These are phyloP conservation scores for Malus fusca DNA, from an alignment of 306 rosid genomes.

Conservation along the genomic window DNA sequence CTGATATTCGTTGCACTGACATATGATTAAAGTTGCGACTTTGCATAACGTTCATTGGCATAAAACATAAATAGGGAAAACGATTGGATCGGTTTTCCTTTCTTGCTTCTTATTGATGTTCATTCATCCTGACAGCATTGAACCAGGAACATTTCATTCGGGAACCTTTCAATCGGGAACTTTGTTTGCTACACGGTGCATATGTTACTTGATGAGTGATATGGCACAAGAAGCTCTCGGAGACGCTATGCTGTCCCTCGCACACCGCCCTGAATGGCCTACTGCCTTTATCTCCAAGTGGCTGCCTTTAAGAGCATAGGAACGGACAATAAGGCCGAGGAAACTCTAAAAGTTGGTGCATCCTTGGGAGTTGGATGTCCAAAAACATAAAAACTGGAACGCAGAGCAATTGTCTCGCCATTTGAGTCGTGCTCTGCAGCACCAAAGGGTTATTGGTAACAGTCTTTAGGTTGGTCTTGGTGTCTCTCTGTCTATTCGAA, in stretches of 20 bases:
- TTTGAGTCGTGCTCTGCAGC: slow-evolving; percentile 13
- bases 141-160: slow-evolving; percentile 71
- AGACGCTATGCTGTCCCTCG: slow-evolving; percentile 87
- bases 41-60: too few relatives aligned
- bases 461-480: too few relatives aligned
- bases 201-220: slow-evolving; percentile 77
- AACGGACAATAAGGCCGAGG: slow-evolving; percentile 79
- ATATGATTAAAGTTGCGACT: too few relatives aligned
- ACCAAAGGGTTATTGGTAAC: neutral
- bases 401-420: neutral
- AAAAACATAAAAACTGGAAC: slow-evolving; percentile 39
- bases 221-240: slow-evolving; percentile 88
- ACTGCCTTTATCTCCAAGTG: slow-evolving; percentile 87
- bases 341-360: slow-evolving; percentile 74
- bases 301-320: slow-evolving; percentile 83
- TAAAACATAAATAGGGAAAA: neutral
- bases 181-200: slow-evolving; percentile 66
- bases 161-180: slow-evolving; percentile 82
- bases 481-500: too few relatives aligned
- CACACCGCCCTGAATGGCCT: slow-evolving; percentile 59
- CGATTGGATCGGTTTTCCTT: neutral
- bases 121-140: slow-evolving; percentile 63
- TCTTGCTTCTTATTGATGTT: slow-evolving; percentile 42
- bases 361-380: slow-evolving; percentile 71
- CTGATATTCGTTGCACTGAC: too few relatives aligned